Conservation (phyloP, 106 monocot species). For the Gastrodia elata region DNA sequence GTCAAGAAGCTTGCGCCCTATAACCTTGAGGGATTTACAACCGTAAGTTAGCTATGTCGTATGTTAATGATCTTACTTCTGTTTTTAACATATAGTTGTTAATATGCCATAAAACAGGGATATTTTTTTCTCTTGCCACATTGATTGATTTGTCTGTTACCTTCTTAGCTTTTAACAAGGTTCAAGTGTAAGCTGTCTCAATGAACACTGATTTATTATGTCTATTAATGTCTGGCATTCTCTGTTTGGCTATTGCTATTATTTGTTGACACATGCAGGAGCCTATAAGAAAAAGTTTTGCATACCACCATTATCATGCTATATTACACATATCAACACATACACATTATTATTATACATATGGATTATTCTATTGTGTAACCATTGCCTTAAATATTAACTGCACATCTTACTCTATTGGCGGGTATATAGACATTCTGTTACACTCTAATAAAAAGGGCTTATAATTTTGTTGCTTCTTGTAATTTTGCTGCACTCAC, state of each 20-base stretch:
- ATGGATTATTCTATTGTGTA: no score
- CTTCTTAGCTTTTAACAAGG: background rate
- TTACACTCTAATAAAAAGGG: no score
- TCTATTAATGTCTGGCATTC: background rate
- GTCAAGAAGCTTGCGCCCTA: slow-evolving; percentile 54
- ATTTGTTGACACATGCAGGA: background rate
- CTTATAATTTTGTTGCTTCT: no score
- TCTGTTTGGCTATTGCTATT: background rate
- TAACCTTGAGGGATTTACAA: slow-evolving; percentile 55
- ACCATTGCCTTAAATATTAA: no score
- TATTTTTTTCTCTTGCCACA: no score
- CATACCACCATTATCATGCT: background rate
- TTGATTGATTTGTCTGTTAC: no score
- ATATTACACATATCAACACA: background rate
- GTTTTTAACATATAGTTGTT: background rate
- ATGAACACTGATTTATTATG: background rate
- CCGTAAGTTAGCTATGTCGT: slow-evolving; percentile 18
- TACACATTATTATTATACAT: no score
- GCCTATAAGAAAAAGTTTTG: background rate
- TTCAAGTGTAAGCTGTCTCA: background rate
- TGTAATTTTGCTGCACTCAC: no score
- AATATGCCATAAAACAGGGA: background rate
- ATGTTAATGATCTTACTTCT: background rate
- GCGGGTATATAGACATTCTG: no score
- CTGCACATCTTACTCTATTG: no score